phyloP scores from a whole-genome alignment of 805 yeast species.

The Schwanniomyces occidentalis region DNA sequence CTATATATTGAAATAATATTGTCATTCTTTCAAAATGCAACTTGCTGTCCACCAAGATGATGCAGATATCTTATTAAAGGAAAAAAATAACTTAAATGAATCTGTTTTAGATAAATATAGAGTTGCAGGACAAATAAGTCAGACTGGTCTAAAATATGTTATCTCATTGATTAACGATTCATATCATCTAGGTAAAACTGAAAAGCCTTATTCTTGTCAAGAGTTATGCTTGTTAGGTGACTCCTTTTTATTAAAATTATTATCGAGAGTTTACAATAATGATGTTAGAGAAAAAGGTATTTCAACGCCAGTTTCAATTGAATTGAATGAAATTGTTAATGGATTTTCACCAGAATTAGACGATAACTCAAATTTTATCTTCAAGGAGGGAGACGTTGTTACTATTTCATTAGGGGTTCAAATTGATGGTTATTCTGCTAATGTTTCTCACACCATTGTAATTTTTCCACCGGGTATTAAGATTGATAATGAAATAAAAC shows the following conservation, averaged over 20 bases:
- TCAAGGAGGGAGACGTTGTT: conserved; percentile 79
- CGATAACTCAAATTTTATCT: conserved; percentile 47
- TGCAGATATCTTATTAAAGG: conserved; percentile 67
- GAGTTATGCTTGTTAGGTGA: conserved; percentile 86
- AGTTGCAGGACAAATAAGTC: conserved; percentile 85
- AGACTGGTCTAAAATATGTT: conserved; percentile 73
- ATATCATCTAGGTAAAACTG: conserved; percentile 57
- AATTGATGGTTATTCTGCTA: conserved; percentile 91
- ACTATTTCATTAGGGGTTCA: conserved; percentile 87
- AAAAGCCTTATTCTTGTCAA: conserved; percentile 50
- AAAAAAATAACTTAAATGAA: conserved; percentile 66
- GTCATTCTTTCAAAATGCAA: conserved; percentile 49
- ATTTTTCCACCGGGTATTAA: conserved; percentile 67
- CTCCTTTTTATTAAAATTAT: conserved; percentile 62
- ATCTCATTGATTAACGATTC: conserved; percentile 67
- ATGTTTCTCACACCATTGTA: conserved; percentile 82
- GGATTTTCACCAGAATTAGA: conserved; percentile 89
- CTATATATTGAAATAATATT: neutral
- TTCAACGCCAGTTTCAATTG: conserved; percentile 87
- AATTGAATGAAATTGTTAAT: conserved; percentile 71
- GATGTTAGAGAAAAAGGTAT: conserved; percentile 85
- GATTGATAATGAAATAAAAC: conserved; percentile 37
- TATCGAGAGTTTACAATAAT: conserved; percentile 58
- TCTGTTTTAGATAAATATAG: conserved; percentile 77
- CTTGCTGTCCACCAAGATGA: conserved; percentile 75